These are phyloP conservation scores for Amanita jacksonii DNA, from an alignment of 768 basidiomycete genomes.

Conservation along the genomic window DNA sequence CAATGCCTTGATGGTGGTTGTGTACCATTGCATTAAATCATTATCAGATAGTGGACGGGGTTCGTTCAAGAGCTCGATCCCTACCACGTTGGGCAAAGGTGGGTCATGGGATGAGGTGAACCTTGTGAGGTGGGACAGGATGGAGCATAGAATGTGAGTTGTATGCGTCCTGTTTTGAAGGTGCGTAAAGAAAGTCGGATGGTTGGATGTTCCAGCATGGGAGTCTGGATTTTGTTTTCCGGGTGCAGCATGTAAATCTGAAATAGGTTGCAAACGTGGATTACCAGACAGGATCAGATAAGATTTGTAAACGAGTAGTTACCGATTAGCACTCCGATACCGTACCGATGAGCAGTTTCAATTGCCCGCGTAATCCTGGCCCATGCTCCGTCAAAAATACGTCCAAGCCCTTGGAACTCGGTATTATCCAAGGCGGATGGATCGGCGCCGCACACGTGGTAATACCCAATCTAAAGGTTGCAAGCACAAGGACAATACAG, in stretches of 20 bases:
- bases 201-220: slow-evolving; percentile 52
- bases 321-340: slow-evolving; percentile 73
- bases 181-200: slow-evolving; percentile 40
- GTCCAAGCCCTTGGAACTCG: slow-evolving; percentile 44
- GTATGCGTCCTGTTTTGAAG: slow-evolving; percentile 36
- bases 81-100: slow-evolving; percentile 41
- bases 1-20: slow-evolving; percentile 40
- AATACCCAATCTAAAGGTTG: slow-evolving; percentile 53
- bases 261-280: not conserved
- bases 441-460: slow-evolving; percentile 56
- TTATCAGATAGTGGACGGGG: slow-evolving; percentile 41
- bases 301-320: too few relatives aligned
- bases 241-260: slow-evolving; percentile 67
- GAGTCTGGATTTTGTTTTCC: slow-evolving; percentile 67
- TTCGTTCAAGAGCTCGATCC: slow-evolving; percentile 54
- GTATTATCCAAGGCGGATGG: slow-evolving; percentile 51
- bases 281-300: not conserved
- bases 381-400: slow-evolving; percentile 62
- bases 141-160: slow-evolving; percentile 34
- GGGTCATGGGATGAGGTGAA: slow-evolving; percentile 23
- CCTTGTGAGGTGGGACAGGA: slow-evolving; percentile 23
- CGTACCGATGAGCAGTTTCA: slow-evolving; percentile 40
- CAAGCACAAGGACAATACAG: not conserved
- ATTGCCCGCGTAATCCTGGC: slow-evolving; percentile 49
- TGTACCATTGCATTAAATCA: slow-evolving; percentile 55